Conservation (phyloP, 1,139 yeast species). For the Candida labiduridarum region DNA sequence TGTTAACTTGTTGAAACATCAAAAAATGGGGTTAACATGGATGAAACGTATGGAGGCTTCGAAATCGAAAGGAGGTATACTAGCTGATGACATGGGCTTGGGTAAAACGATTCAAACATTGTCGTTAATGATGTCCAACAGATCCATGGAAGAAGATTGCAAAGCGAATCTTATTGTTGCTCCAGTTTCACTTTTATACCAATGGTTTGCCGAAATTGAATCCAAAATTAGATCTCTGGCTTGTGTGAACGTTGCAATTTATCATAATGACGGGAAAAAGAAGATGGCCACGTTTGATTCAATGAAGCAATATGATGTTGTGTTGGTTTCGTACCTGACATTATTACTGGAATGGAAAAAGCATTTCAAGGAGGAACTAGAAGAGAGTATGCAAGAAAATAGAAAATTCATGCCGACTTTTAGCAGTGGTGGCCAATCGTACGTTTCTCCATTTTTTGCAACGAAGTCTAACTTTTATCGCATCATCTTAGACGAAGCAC, state of each 20-base stretch:
- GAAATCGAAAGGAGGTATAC: conserved; percentile 67
- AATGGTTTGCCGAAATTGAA: conserved; percentile 80
- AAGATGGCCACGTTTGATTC: conserved; percentile 41
- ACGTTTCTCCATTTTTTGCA: conserved; percentile 68
- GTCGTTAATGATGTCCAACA: conserved; percentile 63
- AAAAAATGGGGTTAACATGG: conserved; percentile 86
- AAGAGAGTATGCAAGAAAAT: conserved; percentile 21
- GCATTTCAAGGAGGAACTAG: conserved; percentile 50
- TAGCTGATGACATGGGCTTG: conserved; percentile 95
- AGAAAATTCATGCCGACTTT: conserved; percentile 42
- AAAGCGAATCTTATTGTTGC: conserved; percentile 78
- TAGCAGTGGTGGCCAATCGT: conserved; percentile 44
- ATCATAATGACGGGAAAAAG: conserved; percentile 58
- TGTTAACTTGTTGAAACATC: conserved; percentile 76
- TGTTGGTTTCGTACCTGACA: conserved; percentile 79
- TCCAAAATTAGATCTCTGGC: conserved; percentile 57
- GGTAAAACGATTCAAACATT: conserved; percentile 89
- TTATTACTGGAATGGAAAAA: conserved; percentile 68
- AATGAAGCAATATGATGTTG: conserved; percentile 63
- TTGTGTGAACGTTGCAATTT: conserved; percentile 54
- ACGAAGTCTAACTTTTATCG: conserved; percentile 61
- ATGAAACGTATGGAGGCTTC: conserved; percentile 66
- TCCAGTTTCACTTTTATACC: conserved; percentile 80
- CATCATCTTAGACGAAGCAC: conserved; percentile 89
- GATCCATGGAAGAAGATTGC: conserved; percentile 32